Conservation (phyloP, 2,329 filamentous ascomycete species). For the Apiospora phragmitis region DNA sequence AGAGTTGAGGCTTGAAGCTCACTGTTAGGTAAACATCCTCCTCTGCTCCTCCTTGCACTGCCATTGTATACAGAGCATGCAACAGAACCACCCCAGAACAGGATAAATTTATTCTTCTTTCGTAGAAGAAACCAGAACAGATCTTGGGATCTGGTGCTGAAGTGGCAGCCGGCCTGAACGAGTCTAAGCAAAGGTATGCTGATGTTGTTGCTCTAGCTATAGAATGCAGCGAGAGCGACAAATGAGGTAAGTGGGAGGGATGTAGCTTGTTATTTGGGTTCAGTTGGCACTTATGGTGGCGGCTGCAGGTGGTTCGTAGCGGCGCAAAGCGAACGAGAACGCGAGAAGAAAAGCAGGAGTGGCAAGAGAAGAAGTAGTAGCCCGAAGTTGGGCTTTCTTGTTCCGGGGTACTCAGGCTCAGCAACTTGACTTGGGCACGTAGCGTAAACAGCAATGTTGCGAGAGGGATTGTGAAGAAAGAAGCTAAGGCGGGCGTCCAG, state of each 20-base stretch:
- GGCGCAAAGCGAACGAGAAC: background rate
- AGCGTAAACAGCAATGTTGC: background rate
- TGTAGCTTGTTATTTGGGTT: slow-evolving; percentile 6
- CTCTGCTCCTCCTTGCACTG: slow-evolving; percentile 30
- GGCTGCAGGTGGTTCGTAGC: background rate
- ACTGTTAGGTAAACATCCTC: slow-evolving; percentile 18
- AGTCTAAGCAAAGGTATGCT: background rate
- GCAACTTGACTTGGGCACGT: background rate
- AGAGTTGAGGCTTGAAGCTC: background rate
- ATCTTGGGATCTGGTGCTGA: background rate
- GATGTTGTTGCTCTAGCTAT: background rate
- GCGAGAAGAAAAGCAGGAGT: background rate
- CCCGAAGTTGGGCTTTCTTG: background rate
- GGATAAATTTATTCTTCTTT: background rate
- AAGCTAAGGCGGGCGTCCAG: background rate
- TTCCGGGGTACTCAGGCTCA: background rate
- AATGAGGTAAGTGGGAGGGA: slow-evolving; percentile 6
- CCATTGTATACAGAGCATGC: slow-evolving; percentile 33
- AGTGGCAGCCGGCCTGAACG: background rate
- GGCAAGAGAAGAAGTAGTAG: background rate
- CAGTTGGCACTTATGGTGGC: background rate
- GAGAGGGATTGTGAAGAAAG: background rate
- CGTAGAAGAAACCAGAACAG: background rate
- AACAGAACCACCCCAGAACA: background rate
- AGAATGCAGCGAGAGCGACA: background rate